Percentiles rank a stretch among this genome's conserved stretches.
Conservation (phyloP, 257 asterid genomes). For the Cynanchum wilfordii region DNA sequence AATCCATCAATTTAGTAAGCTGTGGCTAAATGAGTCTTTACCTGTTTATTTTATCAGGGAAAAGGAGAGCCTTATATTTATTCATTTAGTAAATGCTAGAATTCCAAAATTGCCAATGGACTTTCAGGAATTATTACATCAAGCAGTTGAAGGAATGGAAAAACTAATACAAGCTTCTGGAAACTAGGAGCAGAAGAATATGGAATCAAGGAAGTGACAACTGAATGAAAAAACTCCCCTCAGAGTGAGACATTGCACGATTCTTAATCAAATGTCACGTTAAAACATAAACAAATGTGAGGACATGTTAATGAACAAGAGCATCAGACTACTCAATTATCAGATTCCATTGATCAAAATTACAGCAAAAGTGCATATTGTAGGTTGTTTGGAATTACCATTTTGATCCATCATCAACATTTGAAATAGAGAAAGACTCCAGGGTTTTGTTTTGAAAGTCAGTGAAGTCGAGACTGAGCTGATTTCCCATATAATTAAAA, state of each 20-base stretch:
- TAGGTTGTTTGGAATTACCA: conserved; percentile 37
- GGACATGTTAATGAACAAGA: background rate
- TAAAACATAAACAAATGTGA: background rate
- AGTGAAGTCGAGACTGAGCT: conserved; percentile 59
- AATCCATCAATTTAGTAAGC: background rate
- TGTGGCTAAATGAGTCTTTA: background rate
- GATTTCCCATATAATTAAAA: conserved; percentile 88
- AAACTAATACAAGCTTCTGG: too few relatives aligned
- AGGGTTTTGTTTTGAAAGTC: conserved; percentile 75
- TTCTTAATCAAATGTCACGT: background rate
- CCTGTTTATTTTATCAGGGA: background rate
- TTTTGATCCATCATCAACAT: conserved; percentile 88
- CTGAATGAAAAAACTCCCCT: background rate
- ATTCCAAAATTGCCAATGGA: background rate
- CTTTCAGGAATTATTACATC: background rate
- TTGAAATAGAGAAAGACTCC: conserved; percentile 87
- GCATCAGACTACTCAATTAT: background rate
- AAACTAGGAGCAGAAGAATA: background rate
- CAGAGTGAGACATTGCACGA: background rate
- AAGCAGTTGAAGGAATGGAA: background rate
- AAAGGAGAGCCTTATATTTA: background rate
- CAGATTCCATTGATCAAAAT: background rate
- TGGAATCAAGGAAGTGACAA: background rate
- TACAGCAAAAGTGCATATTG: background rate
- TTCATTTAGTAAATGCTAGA: background rate